Evolutionary conservation across 2,329 filamentous ascomycete genomes (phyloP).

Genomic region (Parasarocladium wereldwijsianum): DNA sequence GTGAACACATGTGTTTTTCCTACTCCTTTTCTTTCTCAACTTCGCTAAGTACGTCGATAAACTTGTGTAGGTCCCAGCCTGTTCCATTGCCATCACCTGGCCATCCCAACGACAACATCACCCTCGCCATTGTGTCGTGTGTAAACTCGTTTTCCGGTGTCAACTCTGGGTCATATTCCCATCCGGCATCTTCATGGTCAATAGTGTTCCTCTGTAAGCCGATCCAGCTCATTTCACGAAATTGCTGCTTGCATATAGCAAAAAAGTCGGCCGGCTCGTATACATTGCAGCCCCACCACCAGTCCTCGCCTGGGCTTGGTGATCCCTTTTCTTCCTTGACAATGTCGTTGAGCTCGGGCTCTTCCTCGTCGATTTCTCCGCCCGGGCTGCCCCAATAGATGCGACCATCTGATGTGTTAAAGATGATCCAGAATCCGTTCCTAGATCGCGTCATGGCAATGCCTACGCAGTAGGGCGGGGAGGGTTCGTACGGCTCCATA

Average conservation of each 20-base stretch:
- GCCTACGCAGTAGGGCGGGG: conserved; percentile 6
- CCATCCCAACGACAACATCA: conserved; percentile 7
- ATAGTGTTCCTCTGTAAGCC: conserved; percentile 2
- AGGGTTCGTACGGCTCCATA: not conserved
- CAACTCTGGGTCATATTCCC: too few relatives aligned
- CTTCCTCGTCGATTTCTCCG: conserved; percentile 1
- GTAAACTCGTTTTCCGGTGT: too few relatives aligned
- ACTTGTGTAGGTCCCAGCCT: conserved; percentile 5
- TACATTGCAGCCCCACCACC: too few relatives aligned
- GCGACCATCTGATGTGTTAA: conserved; percentile 8
- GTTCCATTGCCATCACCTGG: conserved; percentile 6
- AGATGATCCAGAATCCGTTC: conserved; percentile 6
- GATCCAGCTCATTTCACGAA: conserved; percentile 6
- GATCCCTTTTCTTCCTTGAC: too few relatives aligned
- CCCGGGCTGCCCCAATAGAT: conserved; percentile 7
- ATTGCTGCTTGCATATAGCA: conserved; percentile 6
- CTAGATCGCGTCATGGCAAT: conserved; percentile 5
- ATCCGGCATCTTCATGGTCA: too few relatives aligned
- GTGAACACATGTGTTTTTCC: too few relatives aligned
- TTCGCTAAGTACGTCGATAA: conserved; percentile 2
- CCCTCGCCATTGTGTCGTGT: conserved; percentile 5
- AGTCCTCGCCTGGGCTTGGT: too few relatives aligned
- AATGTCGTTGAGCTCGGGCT: conserved; percentile 1
- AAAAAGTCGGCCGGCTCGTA: conserved; percentile 7
- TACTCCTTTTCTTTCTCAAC: too few relatives aligned